Evolutionary conservation across 345 rosid species (phyloP).

Genomic region (Chamaenerion angustifolium): DNA sequence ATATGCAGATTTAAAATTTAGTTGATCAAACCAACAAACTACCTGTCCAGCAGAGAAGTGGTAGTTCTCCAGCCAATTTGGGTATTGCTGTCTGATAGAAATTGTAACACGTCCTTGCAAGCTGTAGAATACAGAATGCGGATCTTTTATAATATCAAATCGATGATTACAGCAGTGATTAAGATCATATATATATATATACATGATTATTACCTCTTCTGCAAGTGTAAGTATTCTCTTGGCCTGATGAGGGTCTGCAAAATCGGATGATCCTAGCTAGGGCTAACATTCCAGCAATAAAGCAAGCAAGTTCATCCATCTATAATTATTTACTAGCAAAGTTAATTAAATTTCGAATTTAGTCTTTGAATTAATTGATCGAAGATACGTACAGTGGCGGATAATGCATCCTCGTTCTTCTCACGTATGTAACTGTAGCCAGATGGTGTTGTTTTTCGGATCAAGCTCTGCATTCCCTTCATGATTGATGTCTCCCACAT

Average conservation of each 20-base stretch:
- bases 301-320: constrained; percentile 99
- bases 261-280: constrained; percentile 82
- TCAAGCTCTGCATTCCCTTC: constrained; percentile 74
- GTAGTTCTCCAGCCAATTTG: constrained; percentile 13
- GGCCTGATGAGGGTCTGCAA: constrained; percentile 42
- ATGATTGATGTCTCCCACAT: constrained; percentile 86
- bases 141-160: not conserved
- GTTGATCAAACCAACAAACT: too few species aligned
- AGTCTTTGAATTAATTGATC: constrained; percentile 1
- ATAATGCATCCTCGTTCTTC: constrained; percentile 40
- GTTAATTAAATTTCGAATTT: not conserved
- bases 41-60: too few species aligned
- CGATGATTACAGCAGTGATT: not conserved
- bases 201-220: constrained; percentile 49
- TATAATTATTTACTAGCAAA: constrained; percentile 15
- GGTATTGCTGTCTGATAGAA: constrained; percentile 84
- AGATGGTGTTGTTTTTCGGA: constrained; percentile 72
- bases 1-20: too few species aligned
- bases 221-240: constrained; percentile 52
- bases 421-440: constrained; percentile 70
- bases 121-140: constrained; percentile 26
- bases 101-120: constrained; percentile 95
- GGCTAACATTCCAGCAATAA: constrained; percentile 96
- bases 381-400: constrained; percentile 32
- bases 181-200: too few species aligned